Evolutionary conservation across 495 filamentous ascomycete species (phyloP).

Genomic region (Lepidopterella palustris): DNA sequence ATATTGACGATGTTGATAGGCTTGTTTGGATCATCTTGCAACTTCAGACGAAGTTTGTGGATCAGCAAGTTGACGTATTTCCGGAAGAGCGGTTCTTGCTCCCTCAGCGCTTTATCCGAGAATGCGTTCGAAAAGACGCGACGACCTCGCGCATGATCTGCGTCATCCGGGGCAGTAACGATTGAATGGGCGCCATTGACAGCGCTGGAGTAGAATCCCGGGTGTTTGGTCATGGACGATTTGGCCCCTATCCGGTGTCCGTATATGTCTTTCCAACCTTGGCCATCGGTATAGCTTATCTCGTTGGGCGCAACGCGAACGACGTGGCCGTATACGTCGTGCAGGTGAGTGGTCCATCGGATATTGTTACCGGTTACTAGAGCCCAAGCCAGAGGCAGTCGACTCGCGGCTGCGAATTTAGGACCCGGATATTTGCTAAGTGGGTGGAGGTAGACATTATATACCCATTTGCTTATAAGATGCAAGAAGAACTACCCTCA

Average conservation of each 20-base stretch:
- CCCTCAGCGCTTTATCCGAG: conserved; percentile 40
- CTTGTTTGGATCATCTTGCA: conserved; percentile 6
- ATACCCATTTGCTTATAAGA: no score
- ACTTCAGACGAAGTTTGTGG: conserved; percentile 16
- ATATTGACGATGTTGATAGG: conserved; percentile 24
- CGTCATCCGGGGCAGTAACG: conserved; percentile 28
- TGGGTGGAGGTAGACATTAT: conserved; percentile 44
- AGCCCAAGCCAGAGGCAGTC: conserved; percentile 16
- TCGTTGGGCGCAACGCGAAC: conserved; percentile 53
- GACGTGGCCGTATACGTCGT: conserved; percentile 39
- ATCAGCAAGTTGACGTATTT: conserved; percentile 39
- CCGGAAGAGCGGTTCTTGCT: conserved; percentile 41
- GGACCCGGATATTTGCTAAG: conserved; percentile 41
- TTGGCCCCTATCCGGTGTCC: conserved; percentile 35
- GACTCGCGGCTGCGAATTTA: conserved; percentile 30
- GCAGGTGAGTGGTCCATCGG: conserved; percentile 18
- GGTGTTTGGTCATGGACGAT: conserved; percentile 37
- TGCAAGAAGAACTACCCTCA: no score
- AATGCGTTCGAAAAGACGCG: conserved; percentile 31
- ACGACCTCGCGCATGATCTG: conserved; percentile 28
- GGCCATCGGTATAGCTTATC: conserved; percentile 46
- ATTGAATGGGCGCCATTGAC: conserved; percentile 19
- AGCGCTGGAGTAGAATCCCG: conserved; percentile 30
- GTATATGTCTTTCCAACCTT: conserved; percentile 57
- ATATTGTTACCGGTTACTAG: neutral